Evolutionary conservation across 495 filamentous ascomycete species (phyloP).

Genomic region (Bacidia rubella): DNA sequence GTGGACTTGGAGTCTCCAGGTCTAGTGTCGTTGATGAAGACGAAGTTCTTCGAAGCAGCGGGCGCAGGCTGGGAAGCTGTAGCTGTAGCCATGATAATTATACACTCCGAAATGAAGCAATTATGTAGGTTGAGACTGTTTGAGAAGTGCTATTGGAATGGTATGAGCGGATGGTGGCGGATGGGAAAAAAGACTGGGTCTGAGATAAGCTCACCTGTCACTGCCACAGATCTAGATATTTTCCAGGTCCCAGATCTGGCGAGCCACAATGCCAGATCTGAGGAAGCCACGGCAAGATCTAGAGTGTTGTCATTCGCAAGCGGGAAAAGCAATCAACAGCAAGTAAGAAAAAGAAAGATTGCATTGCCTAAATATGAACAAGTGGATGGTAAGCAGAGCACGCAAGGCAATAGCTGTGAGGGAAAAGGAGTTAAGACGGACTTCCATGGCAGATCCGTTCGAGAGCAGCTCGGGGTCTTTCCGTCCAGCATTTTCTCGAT

Average conservation of each 20-base stretch:
- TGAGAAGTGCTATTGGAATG: too few species aligned
- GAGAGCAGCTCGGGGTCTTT: neutral
- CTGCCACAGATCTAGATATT: neutral
- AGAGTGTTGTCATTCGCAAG: too few species aligned
- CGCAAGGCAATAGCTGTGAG: neutral
- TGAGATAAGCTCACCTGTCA: neutral
- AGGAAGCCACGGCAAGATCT: too few species aligned
- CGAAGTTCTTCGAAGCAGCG: slow-evolving; percentile 11
- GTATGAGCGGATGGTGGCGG: too few species aligned
- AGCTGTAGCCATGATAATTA: neutral
- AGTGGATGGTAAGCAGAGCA: neutral
- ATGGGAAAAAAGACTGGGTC: neutral
- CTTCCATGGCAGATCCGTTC: neutral
- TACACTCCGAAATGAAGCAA: neutral
- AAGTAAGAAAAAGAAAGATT: neutral
- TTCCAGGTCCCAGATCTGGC: neutral
- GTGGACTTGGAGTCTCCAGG: slow-evolving; percentile 19
- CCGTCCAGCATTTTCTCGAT: neutral
- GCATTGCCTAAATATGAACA: neutral
- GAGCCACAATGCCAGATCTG: too few species aligned
- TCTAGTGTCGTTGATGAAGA: slow-evolving; percentile 24
- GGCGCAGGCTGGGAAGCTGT: neutral
- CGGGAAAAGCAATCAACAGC: neutral
- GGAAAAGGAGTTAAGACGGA: neutral
- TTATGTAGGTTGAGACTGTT: too few species aligned